A percentile compares a stretch with the other conserved stretches of the same genome.
These are phyloP conservation scores for Melanogaster broomeanus DNA, from an alignment of 768 basidiomycete species.

Conservation along the genomic window DNA sequence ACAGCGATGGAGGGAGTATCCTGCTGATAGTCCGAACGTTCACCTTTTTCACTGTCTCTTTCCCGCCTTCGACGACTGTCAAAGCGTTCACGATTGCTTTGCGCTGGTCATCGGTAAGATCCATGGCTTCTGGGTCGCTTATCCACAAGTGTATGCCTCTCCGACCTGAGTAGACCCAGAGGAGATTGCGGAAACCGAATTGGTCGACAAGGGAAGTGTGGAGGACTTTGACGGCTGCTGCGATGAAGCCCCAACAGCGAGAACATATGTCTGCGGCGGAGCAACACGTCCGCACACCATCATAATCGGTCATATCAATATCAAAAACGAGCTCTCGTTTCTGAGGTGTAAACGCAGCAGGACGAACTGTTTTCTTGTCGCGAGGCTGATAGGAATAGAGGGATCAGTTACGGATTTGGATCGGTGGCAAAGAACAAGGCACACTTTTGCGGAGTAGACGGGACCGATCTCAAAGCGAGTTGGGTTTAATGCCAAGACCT, in stretches of 20 bases:
- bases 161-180: conserved; percentile 99
- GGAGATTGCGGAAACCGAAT: conserved; percentile 85
- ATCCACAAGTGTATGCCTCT: conserved; percentile 99
- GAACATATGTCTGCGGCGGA: conserved; percentile 87
- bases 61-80: conserved; percentile 79
- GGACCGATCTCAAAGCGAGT: conserved; percentile 97
- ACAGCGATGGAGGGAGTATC: conserved; percentile 71
- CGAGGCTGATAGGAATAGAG: conserved; percentile 58
- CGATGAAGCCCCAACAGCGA: conserved; percentile 94
- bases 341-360: conserved; percentile 67
- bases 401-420: conserved; percentile 1
- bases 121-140: conserved; percentile 85
- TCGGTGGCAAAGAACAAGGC: conserved; percentile 29
- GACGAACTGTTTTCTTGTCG: conserved; percentile 82
- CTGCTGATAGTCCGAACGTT: conserved; percentile 56
- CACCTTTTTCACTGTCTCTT: conserved; percentile 80
- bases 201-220: conserved; percentile 80
- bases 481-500: conserved; percentile 82
- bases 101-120: conserved; percentile 88
- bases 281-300: conserved; percentile 93
- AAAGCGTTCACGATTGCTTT: conserved; percentile 85
- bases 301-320: conserved; percentile 99
- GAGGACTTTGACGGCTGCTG: conserved; percentile 86
- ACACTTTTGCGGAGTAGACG: conserved; percentile 81
- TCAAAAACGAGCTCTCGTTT: conserved; percentile 96